Conservation (phyloP, 768 basidiomycete genomes). For the Mrakia gelida region DNA sequence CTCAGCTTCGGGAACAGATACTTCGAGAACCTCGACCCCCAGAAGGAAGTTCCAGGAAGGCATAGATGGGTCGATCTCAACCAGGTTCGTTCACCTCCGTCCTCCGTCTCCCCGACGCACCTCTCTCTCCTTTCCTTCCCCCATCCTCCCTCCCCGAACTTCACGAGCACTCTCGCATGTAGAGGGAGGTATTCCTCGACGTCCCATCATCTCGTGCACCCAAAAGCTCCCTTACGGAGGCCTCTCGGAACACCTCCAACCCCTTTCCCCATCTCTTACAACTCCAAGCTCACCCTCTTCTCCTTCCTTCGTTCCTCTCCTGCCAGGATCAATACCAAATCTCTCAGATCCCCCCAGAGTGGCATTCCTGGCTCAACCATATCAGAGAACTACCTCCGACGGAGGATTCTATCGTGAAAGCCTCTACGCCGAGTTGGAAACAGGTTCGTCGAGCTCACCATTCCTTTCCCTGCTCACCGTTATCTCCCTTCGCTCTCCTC, state of each 20-base stretch:
- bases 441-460: conserved; percentile 51
- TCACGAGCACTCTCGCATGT: no score
- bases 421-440: conserved; percentile 71
- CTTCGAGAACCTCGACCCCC: conserved; percentile 48
- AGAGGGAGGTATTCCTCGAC: no score
- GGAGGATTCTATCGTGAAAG: conserved; percentile 67
- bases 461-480: neutral
- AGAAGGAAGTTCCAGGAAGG: conserved; percentile 87
- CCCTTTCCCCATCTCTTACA: neutral
- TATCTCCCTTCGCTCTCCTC: no score
- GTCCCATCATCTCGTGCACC: no score
- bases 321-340: neutral
- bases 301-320: neutral
- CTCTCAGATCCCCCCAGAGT: conserved; percentile 90
- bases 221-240: no score
- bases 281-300: neutral
- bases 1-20: conserved; percentile 17
- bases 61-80: conserved; percentile 95
- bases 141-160: no score
- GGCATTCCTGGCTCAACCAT: conserved; percentile 93
- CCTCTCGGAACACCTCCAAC: neutral
- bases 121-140: neutral
- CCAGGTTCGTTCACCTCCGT: conserved; percentile 54
- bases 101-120: neutral
- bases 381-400: conserved; percentile 78